phyloP scores from a whole-genome alignment of 306 rosid species.

The Lablab purpureus region DNA sequence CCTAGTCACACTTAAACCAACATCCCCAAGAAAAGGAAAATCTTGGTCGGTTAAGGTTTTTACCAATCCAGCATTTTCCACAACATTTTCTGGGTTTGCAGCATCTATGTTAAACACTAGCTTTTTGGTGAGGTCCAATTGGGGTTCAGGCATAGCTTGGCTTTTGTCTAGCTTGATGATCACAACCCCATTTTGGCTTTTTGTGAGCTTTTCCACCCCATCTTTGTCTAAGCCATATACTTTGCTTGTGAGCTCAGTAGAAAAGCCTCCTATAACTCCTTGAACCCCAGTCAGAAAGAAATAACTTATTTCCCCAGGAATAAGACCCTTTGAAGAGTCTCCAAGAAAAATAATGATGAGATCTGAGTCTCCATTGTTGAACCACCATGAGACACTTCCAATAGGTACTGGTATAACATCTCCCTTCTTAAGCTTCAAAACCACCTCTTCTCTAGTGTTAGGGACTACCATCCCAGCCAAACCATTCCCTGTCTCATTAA shows the following conservation, averaged over 20 bases:
- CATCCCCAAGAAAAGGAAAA: slow-evolving; percentile 60
- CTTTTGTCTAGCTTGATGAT: slow-evolving; percentile 45
- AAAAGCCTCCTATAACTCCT: slow-evolving; percentile 57
- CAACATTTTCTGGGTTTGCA: slow-evolving; percentile 28
- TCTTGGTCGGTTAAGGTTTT: slow-evolving; percentile 48
- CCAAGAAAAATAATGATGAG: slow-evolving; percentile 58
- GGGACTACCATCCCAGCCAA: slow-evolving; percentile 58
- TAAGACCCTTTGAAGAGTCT: slow-evolving; percentile 50
- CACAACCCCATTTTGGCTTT: slow-evolving; percentile 59
- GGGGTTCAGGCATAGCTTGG: slow-evolving; percentile 54
- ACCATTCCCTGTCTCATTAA: slow-evolving; percentile 53
- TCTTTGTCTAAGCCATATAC: slow-evolving; percentile 43
- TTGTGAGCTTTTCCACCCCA: slow-evolving; percentile 51
- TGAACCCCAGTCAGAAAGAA: slow-evolving; percentile 56
- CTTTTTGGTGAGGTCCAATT: neutral
- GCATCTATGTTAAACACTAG: slow-evolving; percentile 56
- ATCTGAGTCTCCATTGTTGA: slow-evolving; percentile 62
- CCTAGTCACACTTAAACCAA: slow-evolving; percentile 54
- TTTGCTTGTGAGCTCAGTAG: slow-evolving; percentile 52
- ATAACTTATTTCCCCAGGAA: slow-evolving; percentile 60
- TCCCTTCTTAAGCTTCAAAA: slow-evolving; percentile 62
- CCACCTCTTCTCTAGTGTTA: slow-evolving; percentile 49
- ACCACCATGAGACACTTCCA: slow-evolving; percentile 85
- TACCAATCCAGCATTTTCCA: slow-evolving; percentile 40
- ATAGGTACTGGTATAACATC: too few species aligned